phyloP scores from a whole-genome alignment of 768 basidiomycete genomes.

The Crucibulum laeve region DNA sequence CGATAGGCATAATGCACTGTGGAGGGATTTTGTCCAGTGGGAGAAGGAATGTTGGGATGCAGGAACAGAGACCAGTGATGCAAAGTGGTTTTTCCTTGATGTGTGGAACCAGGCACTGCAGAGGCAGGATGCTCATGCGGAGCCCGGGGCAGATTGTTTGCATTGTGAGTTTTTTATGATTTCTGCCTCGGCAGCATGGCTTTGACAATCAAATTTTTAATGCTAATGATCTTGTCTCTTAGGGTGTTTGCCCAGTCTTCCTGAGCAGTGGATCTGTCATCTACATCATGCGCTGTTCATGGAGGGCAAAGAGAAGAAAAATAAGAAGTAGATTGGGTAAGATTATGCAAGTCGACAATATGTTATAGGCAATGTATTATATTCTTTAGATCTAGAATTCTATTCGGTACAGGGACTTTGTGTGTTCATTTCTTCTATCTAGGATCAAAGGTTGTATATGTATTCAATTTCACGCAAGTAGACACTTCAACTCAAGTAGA shows the following conservation, averaged over 20 bases:
- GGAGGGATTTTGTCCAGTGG: slow-evolving; percentile 10
- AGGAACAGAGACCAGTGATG: slow-evolving; percentile 8
- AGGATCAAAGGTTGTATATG: too few relatives aligned
- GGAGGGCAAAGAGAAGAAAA: slow-evolving; percentile 1
- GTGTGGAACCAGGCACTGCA: slow-evolving; percentile 20
- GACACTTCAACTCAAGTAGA: too few relatives aligned
- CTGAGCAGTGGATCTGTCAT: slow-evolving; percentile 20
- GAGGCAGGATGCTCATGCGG: slow-evolving; percentile 22
- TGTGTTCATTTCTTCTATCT: too few relatives aligned
- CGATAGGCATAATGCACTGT: slow-evolving; percentile 16
- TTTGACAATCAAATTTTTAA: background rate
- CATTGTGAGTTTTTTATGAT: slow-evolving; percentile 16
- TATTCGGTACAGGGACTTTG: too few relatives aligned
- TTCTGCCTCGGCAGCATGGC: background rate
- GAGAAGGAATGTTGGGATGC: slow-evolving; percentile 9
- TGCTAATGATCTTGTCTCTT: background rate
- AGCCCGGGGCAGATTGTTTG: slow-evolving; percentile 21
- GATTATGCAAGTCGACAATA: too few relatives aligned
- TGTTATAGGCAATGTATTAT: too few relatives aligned
- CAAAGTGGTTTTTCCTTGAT: slow-evolving; percentile 21
- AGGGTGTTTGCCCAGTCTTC: slow-evolving; percentile 20
- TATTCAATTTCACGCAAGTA: too few relatives aligned
- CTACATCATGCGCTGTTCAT: slow-evolving; percentile 15
- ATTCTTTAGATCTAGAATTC: too few relatives aligned
- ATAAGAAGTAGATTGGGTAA: too few relatives aligned